phyloP scores from a whole-genome alignment of 2,329 filamentous ascomycete genomes.

The Microdochium paspali region DNA sequence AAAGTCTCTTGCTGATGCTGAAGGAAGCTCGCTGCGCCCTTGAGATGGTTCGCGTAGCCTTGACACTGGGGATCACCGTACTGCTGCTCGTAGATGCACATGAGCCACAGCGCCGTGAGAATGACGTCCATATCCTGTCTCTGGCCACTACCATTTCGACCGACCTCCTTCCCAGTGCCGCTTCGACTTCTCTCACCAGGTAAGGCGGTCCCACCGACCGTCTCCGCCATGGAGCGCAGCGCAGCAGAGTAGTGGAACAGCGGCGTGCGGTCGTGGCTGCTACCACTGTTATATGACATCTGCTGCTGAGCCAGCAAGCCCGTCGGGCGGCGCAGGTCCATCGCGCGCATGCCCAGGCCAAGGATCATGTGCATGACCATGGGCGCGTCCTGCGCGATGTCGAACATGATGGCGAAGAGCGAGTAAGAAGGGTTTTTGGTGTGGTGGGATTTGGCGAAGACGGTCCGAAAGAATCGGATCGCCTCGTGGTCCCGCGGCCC shows the following conservation, averaged over 20 bases:
- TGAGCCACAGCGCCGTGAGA: conserved; percentile 21
- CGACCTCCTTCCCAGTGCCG: too few species aligned
- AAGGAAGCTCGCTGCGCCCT: conserved; percentile 19
- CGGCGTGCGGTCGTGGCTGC: conserved; percentile 5
- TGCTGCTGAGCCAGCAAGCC: background rate
- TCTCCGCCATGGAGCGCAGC: conserved; percentile 19
- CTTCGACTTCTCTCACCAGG: too few species aligned
- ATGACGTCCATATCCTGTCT: conserved; percentile 18
- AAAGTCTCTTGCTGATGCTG: conserved; percentile 12
- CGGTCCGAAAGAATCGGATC: conserved; percentile 24
- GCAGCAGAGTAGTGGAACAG: conserved; percentile 20
- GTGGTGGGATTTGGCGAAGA: conserved; percentile 22
- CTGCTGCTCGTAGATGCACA: conserved; percentile 27
- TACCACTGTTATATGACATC: conserved; percentile 3
- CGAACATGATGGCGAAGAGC: conserved; percentile 23
- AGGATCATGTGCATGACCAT: conserved; percentile 26
- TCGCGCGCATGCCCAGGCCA: conserved; percentile 20
- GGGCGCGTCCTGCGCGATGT: conserved; percentile 18
- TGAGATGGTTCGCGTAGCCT: conserved; percentile 20
- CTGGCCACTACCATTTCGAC: too few species aligned
- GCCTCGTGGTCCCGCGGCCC: conserved; percentile 21
- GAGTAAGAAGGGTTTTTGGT: conserved; percentile 26
- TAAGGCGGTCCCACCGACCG: conserved; percentile 12
- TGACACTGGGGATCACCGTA: conserved; percentile 22
- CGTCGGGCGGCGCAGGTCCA: conserved; percentile 14